phyloP scores from a whole-genome alignment of 2,329 filamentous ascomycete genomes.

The Aureobasidium sp. region DNA sequence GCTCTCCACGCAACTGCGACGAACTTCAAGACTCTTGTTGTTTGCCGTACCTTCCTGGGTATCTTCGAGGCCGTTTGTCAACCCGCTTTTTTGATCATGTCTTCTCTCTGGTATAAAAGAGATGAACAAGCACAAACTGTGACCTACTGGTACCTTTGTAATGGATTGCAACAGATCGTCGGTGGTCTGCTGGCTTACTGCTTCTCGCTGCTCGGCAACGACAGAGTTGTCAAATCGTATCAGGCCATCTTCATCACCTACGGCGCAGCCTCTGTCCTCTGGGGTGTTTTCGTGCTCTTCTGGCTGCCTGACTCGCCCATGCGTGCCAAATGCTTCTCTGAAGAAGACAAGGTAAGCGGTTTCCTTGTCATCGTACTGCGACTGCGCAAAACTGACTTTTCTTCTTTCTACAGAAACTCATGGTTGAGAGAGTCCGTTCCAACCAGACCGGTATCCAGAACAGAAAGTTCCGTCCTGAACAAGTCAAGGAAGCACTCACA shows the following conservation, averaged over 20 bases:
- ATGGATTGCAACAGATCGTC: slow-evolving; percentile 62
- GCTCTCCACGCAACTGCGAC: slow-evolving; percentile 53
- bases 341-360: slow-evolving; percentile 32
- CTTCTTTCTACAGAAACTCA: slow-evolving; percentile 47
- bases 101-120: slow-evolving; percentile 62
- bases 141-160: slow-evolving; percentile 55
- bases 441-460: slow-evolving; percentile 42
- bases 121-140: slow-evolving; percentile 56
- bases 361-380: not conserved
- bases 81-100: slow-evolving; percentile 59
- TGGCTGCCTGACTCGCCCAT: slow-evolving; percentile 64
- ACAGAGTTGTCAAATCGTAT: slow-evolving; percentile 41
- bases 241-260: slow-evolving; percentile 61
- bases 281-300: slow-evolving; percentile 54
- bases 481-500: slow-evolving; percentile 48
- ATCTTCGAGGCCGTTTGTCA: slow-evolving; percentile 65
- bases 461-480: slow-evolving; percentile 43
- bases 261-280: slow-evolving; percentile 55
- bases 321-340: slow-evolving; percentile 59
- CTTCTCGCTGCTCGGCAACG: slow-evolving; percentile 28
- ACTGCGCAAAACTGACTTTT: slow-evolving; percentile 34
- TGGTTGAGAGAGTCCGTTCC: slow-evolving; percentile 38
- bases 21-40: slow-evolving; percentile 52
- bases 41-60: slow-evolving; percentile 58
- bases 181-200: slow-evolving; percentile 59